phyloP scores from a whole-genome alignment of 2,329 filamentous ascomycete genomes.

The Lachnellula occidentalis region DNA sequence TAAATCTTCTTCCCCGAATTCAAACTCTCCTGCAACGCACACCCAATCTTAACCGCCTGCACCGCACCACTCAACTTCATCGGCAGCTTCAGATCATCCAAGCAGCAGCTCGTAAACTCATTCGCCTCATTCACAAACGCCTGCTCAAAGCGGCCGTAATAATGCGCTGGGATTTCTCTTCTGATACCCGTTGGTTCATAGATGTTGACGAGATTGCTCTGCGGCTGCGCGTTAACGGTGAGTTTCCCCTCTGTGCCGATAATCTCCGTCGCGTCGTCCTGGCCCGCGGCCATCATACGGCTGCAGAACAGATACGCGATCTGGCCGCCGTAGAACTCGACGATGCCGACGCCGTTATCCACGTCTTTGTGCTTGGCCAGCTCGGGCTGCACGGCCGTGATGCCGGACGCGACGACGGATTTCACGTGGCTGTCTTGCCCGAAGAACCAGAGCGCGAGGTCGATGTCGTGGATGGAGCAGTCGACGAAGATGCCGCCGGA shows the following conservation, averaged over 20 bases:
- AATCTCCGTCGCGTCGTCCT: constrained; percentile 62
- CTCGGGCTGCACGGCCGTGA: constrained; percentile 54
- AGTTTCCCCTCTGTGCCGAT: constrained; percentile 63
- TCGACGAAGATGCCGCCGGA: constrained; percentile 67
- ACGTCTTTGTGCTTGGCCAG: constrained; percentile 52
- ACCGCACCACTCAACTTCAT: constrained; percentile 53
- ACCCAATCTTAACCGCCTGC: constrained; percentile 54
- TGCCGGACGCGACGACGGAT: constrained; percentile 49
- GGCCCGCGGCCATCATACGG: constrained; percentile 63
- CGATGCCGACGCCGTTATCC: constrained; percentile 58
- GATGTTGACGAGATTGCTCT: constrained; percentile 48
- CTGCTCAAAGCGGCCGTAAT: constrained; percentile 56
- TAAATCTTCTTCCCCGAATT: constrained; percentile 49
- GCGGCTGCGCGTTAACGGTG: constrained; percentile 53
- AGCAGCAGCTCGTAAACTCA: constrained; percentile 54
- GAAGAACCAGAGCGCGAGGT: constrained; percentile 60
- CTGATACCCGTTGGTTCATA: constrained; percentile 48
- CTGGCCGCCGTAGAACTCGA: constrained; percentile 59
- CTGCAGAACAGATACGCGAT: constrained; percentile 60
- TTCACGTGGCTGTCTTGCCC: constrained; percentile 49
- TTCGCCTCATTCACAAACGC: constrained; percentile 60
- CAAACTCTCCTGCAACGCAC: constrained; percentile 52
- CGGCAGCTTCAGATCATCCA: constrained; percentile 50
- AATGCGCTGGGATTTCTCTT: constrained; percentile 55
- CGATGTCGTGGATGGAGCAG: constrained; percentile 66